Evolutionary conservation across 2,329 filamentous ascomycete genomes (phyloP), one percentile per base, ranked within the genome.

Genomic region (Neobulgaria alba): DNA sequence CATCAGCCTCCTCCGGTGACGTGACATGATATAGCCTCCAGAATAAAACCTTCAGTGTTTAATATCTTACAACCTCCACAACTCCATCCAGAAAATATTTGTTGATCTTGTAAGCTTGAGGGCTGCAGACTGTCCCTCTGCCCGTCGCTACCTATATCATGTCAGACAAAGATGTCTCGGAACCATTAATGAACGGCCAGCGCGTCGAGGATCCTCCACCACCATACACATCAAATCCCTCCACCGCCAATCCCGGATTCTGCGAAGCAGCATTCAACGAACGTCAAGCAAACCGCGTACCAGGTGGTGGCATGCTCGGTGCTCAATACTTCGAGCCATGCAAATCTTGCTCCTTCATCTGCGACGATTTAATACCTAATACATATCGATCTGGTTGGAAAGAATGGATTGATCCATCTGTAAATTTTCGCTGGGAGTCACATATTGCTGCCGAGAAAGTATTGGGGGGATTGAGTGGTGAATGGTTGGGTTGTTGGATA

Each of bases 401-500:
- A 14, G 39, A 48, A 10, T 55, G 52, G 52, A 43, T 53, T 10
- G 52, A 55, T 39, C 52, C 52, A 1, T 51, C 47, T 10, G 41
- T 55, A 10, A 55, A 55, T 30, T 55, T 53, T 33, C 38, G 52
- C 16, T 55, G 52, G 52, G 52, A 55, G 35, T 51, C 47, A 16
- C 52, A 55, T 43, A 36, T 51, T 26, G 39, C 50, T 19, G 16
- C 36, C 9, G 29, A 15, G 14, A 37, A 46, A 23, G 32, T 29
- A 10, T 26, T 36, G 17, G 39, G 14, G 5, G 42, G 37, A 16
- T 23, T 34, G 12, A 20, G 20, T 3, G 32, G 32, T 12, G 52
- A 55, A 30, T 36, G 46, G 17, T 30, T 53, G 9, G 43, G 49
- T 1, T 55, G 52, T 35, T 53, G 51, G 50, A 50, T 55, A 23